Percentiles rank a stretch among this genome's conserved stretches.
These are phyloP conservation scores for Debaryomycetaceae sp. DNA, from an alignment of 1,139 yeast species.

Conservation along the genomic window DNA sequence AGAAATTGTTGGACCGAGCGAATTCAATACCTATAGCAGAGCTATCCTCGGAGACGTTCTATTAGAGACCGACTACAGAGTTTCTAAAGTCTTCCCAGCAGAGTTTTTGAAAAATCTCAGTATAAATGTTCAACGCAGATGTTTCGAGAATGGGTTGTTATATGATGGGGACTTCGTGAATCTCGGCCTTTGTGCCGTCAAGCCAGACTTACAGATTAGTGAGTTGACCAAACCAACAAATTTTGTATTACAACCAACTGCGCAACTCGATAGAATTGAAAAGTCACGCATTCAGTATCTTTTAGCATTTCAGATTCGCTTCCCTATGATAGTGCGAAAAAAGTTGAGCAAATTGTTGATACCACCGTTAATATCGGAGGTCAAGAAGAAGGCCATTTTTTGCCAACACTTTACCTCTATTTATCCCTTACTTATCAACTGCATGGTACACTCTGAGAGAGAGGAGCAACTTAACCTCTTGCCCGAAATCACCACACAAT, in stretches of 20 bases:
- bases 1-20: slow-evolving; percentile 21
- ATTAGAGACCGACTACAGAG: slow-evolving; percentile 24
- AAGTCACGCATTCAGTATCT: slow-evolving; percentile 52
- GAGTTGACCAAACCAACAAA: slow-evolving; percentile 13
- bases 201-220: slow-evolving; percentile 7
- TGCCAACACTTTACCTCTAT: slow-evolving; percentile 52
- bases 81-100: slow-evolving; percentile 25
- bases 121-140: slow-evolving; percentile 14
- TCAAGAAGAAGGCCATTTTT: slow-evolving; percentile 42
- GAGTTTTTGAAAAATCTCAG: slow-evolving; percentile 10
- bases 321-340: slow-evolving; percentile 48
- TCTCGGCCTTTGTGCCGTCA: slow-evolving; percentile 12
- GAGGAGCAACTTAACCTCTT: slow-evolving; percentile 60
- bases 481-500: slow-evolving; percentile 55
- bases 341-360: slow-evolving; percentile 45
- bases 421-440: slow-evolving; percentile 50
- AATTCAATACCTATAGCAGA: slow-evolving; percentile 23
- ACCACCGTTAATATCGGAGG: slow-evolving; percentile 52
- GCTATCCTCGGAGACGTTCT: slow-evolving; percentile 22
- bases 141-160: slow-evolving; percentile 32
- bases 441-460: slow-evolving; percentile 52
- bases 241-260: slow-evolving; percentile 10
- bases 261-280: slow-evolving; percentile 8
- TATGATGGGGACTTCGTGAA: slow-evolving; percentile 24
- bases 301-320: slow-evolving; percentile 54